phyloP scores from a whole-genome alignment of 495 filamentous ascomycete genomes.

The Glarea lozoyensis region DNA sequence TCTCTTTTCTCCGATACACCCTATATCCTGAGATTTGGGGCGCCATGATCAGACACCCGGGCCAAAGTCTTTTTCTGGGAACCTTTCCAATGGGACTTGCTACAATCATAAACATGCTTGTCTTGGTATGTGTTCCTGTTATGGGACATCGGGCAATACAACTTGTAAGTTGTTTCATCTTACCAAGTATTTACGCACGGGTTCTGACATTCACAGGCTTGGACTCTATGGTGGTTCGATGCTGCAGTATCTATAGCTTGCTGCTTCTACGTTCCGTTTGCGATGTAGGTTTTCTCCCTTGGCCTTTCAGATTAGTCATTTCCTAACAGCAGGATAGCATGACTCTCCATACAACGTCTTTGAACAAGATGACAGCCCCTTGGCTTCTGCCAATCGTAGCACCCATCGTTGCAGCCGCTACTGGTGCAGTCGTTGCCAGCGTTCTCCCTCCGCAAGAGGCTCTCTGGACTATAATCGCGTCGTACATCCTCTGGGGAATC shows the following conservation, averaged over 20 bases:
- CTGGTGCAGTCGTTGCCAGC: conserved; percentile 43
- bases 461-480: conserved; percentile 45
- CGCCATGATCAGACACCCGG: conserved; percentile 47
- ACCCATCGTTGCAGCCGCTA: conserved; percentile 48
- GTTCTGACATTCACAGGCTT: conserved; percentile 23
- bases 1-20: conserved; percentile 44
- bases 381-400: conserved; percentile 55
- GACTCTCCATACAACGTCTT: conserved; percentile 22
- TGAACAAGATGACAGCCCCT: conserved; percentile 42
- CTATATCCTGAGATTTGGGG: conserved; percentile 49
- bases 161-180: conserved; percentile 9
- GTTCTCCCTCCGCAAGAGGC: conserved; percentile 42
- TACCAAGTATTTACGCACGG: conserved; percentile 3
- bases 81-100: conserved; percentile 56
- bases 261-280: conserved; percentile 44
- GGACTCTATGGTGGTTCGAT: conserved; percentile 54
- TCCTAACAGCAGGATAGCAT: conserved; percentile 22
- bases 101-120: conserved; percentile 51
- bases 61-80: conserved; percentile 52
- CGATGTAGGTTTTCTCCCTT: conserved; percentile 34
- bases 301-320: conserved; percentile 4
- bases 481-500: conserved; percentile 52
- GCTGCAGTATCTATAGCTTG: conserved; percentile 38
- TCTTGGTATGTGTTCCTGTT: conserved; percentile 42
- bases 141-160: conserved; percentile 33